Evolutionary conservation across 441 rosid genomes (phyloP).

Genomic region (Corymbia citriodora): DNA sequence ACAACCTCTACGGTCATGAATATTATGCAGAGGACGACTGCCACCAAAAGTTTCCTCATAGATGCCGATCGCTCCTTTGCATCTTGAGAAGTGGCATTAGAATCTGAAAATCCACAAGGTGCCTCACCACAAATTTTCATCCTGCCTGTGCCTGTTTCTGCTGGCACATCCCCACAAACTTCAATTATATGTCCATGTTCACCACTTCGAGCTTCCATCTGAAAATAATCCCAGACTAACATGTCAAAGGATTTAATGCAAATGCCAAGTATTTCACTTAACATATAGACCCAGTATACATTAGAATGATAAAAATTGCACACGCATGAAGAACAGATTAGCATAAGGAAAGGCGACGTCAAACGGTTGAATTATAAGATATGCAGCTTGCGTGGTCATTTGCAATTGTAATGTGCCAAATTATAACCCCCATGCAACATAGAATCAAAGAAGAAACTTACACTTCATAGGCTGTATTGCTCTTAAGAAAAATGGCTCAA

Average conservation of each 20-base stretch:
- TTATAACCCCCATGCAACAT: neutral
- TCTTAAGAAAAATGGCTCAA: neutral
- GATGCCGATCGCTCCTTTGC: conserved; percentile 50
- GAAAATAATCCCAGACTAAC: neutral
- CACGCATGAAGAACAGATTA: neutral
- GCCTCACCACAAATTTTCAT: conserved; percentile 46
- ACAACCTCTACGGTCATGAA: conserved; percentile 60
- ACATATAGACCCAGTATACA: neutral
- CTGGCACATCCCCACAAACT: conserved; percentile 28
- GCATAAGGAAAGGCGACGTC: neutral
- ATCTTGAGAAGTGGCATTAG: conserved; percentile 37
- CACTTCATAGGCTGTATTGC: neutral
- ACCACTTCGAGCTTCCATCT: conserved; percentile 43
- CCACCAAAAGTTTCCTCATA: conserved; percentile 48
- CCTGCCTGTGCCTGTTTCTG: conserved; percentile 19
- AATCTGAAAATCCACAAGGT: conserved; percentile 54
- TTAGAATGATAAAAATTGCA: neutral
- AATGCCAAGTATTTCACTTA: neutral
- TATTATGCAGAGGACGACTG: conserved; percentile 44
- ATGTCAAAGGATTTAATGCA: neutral
- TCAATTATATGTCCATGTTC: conserved; percentile 38
- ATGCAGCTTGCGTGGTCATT: neutral
- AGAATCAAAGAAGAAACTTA: neutral
- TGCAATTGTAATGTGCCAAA: neutral
- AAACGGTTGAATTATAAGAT: neutral